A percentile compares a stretch with the other conserved stretches of the same genome.
phyloP scores from a whole-genome alignment of 306 rosid genomes.

The Quercus robur region DNA sequence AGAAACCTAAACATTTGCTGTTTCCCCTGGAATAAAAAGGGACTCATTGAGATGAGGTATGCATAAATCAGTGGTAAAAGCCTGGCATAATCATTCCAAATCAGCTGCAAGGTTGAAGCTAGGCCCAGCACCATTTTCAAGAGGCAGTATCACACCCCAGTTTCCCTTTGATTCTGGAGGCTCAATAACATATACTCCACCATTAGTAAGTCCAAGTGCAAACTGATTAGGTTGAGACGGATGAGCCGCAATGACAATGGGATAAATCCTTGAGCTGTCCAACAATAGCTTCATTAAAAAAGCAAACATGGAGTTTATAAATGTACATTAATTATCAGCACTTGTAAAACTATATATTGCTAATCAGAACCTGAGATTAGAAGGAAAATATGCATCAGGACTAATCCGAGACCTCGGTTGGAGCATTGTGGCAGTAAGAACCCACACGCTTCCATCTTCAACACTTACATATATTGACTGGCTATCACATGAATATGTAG shows the following conservation, averaged over 20 bases:
- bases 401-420: slow-evolving; percentile 1
- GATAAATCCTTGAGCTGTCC: slow-evolving; percentile 7
- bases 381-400: background rate
- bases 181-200: slow-evolving; percentile 16
- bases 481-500: slow-evolving; percentile 14
- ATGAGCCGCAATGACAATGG: slow-evolving; percentile 10
- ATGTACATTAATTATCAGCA: no score
- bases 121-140: no score
- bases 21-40: no score
- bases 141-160: background rate
- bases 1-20: no score
- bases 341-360: background rate
- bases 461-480: slow-evolving; percentile 9
- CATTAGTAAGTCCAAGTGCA: slow-evolving; percentile 17
- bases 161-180: slow-evolving; percentile 4
- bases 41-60: no score
- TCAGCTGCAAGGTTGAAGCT: no score
- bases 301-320: no score
- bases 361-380: background rate
- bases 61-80: no score
- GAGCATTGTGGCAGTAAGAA: background rate
- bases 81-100: no score
- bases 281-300: no score
- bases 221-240: slow-evolving; percentile 11
- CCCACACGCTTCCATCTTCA: slow-evolving; percentile 4